A percentile compares a stretch with the other conserved stretches of the same genome.
phyloP scores from a whole-genome alignment of 495 filamentous ascomycete species.

The Letharia columbiana region DNA sequence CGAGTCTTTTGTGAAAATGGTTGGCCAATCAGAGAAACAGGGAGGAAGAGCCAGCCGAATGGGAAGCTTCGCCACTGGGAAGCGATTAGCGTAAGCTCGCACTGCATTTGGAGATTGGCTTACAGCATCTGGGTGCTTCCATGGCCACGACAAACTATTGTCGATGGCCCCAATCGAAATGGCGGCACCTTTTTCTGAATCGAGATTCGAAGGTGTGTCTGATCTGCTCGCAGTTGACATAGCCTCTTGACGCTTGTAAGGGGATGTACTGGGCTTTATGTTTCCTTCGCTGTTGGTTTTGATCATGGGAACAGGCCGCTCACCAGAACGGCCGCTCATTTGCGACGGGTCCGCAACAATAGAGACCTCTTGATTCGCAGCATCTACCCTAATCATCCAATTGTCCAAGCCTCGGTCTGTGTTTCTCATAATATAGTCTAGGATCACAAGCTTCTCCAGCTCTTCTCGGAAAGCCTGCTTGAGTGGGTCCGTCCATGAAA shows the following conservation, averaged over 20 bases:
- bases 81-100: constrained; percentile 7
- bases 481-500: constrained; percentile 79
- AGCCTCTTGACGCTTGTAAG: constrained; percentile 70
- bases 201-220: constrained; percentile 43
- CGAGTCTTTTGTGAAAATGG: constrained; percentile 90
- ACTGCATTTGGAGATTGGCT: constrained; percentile 24
- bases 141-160: constrained; percentile 96
- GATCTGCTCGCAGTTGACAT: constrained; percentile 70
- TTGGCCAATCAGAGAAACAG: constrained; percentile 90
- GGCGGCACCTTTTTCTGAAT: constrained; percentile 44
- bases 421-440: constrained; percentile 99
- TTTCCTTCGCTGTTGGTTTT: constrained; percentile 29
- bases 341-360: constrained; percentile 77
- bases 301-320: constrained; percentile 49
- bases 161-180: constrained; percentile 89
- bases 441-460: constrained; percentile 91
- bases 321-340: constrained; percentile 43
- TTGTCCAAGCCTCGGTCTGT: constrained; percentile 96
- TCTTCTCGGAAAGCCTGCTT: constrained; percentile 92
- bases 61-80: constrained; percentile 76
- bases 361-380: constrained; percentile 67
- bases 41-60: constrained; percentile 96
- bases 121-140: constrained; percentile 96
- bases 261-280: constrained; percentile 43
- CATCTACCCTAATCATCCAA: constrained; percentile 98